These are phyloP conservation scores for Porphyrellus sp. DNA, from an alignment of 1,284 basidiomycete genomes.

Conservation along the genomic window DNA sequence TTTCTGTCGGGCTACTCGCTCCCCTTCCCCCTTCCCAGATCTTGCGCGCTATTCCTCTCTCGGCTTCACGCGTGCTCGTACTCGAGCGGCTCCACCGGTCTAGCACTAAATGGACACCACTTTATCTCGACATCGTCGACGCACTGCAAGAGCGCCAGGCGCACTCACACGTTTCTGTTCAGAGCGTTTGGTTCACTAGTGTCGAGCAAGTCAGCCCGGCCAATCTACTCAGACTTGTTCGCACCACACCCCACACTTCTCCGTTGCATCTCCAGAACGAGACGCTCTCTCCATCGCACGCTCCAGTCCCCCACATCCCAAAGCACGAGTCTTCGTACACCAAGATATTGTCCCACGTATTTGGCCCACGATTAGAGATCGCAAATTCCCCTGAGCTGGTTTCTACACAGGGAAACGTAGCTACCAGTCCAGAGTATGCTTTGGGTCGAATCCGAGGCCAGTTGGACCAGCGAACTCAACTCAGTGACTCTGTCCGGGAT, in stretches of 20 bases:
- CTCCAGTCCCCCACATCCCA: constrained; percentile 60
- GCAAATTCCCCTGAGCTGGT: constrained; percentile 81
- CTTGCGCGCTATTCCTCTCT: constrained; percentile 59
- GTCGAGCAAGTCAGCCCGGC: constrained; percentile 40
- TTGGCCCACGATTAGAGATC: constrained; percentile 80
- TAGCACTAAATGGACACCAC: constrained; percentile 84
- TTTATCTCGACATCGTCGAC: constrained; percentile 81
- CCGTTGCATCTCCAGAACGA: constrained; percentile 47
- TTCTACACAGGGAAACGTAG: constrained; percentile 61
- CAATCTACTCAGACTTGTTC: constrained; percentile 50
- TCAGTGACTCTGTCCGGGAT: constrained; percentile 61
- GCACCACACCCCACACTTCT: constrained; percentile 40
- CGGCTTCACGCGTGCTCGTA: constrained; percentile 73
- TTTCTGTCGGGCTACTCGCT: constrained; percentile 70
- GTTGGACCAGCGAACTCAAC: constrained; percentile 65
- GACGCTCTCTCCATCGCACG: constrained; percentile 19
- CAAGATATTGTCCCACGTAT: constrained; percentile 82
- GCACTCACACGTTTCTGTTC: constrained; percentile 50
- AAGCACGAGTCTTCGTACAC: constrained; percentile 92
- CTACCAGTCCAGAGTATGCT: constrained; percentile 91
- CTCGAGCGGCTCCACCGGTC: constrained; percentile 78
- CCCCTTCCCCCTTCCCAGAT: constrained; percentile 72
- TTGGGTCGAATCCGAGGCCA: constrained; percentile 87
- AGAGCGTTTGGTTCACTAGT: constrained; percentile 61
- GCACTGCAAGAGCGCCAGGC: constrained; percentile 65